A percentile compares a stretch with the other conserved stretches of the same genome.
phyloP scores from a whole-genome alignment of 192 early-diverging fungal species.

The Entophlyctis luteolus region DNA sequence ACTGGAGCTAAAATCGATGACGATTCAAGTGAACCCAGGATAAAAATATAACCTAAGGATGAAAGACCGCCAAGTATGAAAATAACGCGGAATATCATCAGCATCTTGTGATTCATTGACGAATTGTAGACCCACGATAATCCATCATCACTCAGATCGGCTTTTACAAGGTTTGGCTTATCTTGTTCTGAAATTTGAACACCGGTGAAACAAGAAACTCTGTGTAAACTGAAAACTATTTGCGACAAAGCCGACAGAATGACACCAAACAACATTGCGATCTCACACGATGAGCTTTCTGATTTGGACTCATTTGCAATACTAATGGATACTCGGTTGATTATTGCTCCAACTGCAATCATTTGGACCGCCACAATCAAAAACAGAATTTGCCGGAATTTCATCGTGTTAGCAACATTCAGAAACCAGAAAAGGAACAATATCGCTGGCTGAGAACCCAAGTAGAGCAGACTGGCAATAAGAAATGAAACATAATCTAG shows the following conservation, averaged over 20 bases:
- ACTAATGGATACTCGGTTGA: not conserved
- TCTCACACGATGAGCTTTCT: not conserved
- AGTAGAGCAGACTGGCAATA: not conserved
- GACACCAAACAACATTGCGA: constrained; percentile 1
- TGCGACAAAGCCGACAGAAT: not conserved
- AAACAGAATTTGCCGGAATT: not conserved
- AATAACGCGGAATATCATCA: not conserved
- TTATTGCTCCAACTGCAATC: not conserved
- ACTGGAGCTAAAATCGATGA: not conserved
- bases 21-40: not conserved
- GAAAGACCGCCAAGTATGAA: not conserved
- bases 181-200: not conserved
- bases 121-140: constrained; percentile 13
- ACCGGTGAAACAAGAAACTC: not conserved
- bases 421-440: constrained; percentile 13
- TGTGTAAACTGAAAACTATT: constrained; percentile 1
- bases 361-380: not conserved
- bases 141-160: constrained; percentile 8
- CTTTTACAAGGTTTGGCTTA: not conserved
- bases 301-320: not conserved
- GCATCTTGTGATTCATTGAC: not conserved
- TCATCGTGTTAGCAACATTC: not conserved
- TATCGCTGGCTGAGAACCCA: not conserved
- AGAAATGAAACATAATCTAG: not conserved
- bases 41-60: not conserved